Evolutionary conservation across 306 rosid species (phyloP), one percentile per base, ranked within the genome.

Genomic region (Cicer yamashitae): DNA sequence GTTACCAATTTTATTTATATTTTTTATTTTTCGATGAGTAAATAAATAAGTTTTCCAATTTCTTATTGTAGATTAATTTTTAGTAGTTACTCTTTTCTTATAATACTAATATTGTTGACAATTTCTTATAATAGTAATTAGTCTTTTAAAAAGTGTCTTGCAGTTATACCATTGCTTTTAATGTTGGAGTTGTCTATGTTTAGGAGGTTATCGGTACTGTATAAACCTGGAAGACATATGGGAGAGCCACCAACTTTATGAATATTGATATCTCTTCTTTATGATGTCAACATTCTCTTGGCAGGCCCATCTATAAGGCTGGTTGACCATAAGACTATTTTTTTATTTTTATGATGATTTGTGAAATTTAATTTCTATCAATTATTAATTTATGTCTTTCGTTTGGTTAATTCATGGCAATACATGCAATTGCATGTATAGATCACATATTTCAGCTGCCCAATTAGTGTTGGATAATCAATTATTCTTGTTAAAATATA

Each of bases 211-310:
- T 13, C 7, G 1, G 2, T 61, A 17, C 43, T 13, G 1, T 60
- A 12, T 17, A 39, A 8, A 43, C 17, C 25, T 8, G 8, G 15
- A 20, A 44, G 64, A 50, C 76, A n/a, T 43, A 18, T 65, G 65
- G 52, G 10, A 14, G 38, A 58, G 68, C 67, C 79, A 58, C 20
- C 63, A 67, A 66, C 69, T 40, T 54, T 41, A 8, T 40, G 12
- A 70, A 57, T 74, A 38, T 30, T 56, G 53, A 48, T 52, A 39
- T 39, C 82, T 40, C 38, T 65, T 65, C 38, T 56, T 66, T 47
- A 56, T 56, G 79, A 77, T 57, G 71, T 82, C 72, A 41, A 66
- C 39, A 20, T 73, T 37, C 69, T 48, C 64, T 40, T 22, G 37
- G 37, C 37, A 56, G 54, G 57, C 9, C 60, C 70, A 59, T 40